Conservation (phyloP, 352 stramenopile species). For the Phytophthora quininea region DNA sequence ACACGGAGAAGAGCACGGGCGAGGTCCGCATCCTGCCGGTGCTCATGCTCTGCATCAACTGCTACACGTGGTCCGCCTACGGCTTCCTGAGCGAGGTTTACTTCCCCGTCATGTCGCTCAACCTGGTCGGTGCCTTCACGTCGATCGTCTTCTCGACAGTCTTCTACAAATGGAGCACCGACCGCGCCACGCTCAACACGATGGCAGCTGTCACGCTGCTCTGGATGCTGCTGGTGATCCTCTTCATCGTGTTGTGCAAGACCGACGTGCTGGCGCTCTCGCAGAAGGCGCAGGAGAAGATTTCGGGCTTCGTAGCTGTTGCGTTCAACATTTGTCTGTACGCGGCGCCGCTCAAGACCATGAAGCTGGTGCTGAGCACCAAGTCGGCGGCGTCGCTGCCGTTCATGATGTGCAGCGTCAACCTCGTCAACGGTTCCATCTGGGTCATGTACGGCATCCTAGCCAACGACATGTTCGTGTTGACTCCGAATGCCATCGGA, state of each 20-base stretch:
- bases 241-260: conserved; percentile 25
- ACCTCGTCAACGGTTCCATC: conserved; percentile 32
- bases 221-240: conserved; percentile 15
- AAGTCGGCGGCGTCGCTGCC: conserved; percentile 37
- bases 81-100: conserved; percentile 28
- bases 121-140: conserved; percentile 31
- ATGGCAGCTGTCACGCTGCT: conserved; percentile 6
- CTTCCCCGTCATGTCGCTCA: conserved; percentile 41
- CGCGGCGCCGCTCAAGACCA: conserved; percentile 35
- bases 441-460: conserved; percentile 33
- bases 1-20: conserved; percentile 33
- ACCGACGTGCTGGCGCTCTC: conserved; percentile 16
- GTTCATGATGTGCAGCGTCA: conserved; percentile 34
- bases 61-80: conserved; percentile 39
- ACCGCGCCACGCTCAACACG: conserved; percentile 20
- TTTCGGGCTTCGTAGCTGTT: conserved; percentile 36
- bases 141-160: conserved; percentile 32
- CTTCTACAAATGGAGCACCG: conserved; percentile 37
- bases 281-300: conserved; percentile 25
- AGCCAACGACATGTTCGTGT: conserved; percentile 39
- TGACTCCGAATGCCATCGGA: conserved; percentile 37
- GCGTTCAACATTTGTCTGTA: conserved; percentile 35
- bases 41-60: conserved; percentile 37
- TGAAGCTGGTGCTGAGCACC: conserved; percentile 36
- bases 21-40: conserved; percentile 36